These are phyloP conservation scores for Synchytrium microbalum DNA, from an alignment of 371 early-diverging fungal species.

Conservation along the genomic window DNA sequence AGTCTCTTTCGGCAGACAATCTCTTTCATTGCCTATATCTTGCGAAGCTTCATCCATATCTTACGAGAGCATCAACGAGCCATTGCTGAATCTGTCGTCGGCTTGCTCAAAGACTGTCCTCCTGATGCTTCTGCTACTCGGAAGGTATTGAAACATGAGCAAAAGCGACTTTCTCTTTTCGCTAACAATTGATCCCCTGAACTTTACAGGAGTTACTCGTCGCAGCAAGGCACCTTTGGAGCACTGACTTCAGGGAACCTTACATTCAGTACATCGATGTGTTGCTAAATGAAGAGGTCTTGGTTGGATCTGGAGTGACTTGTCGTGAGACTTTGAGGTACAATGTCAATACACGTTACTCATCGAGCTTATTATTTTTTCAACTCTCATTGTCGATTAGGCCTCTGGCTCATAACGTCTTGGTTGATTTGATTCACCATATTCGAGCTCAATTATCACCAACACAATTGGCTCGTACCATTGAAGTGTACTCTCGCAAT, in stretches of 20 bases:
- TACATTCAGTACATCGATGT: constrained; percentile 84
- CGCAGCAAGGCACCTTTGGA: constrained; percentile 89
- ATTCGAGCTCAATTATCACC: constrained; percentile 77
- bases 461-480: constrained; percentile 66
- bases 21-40: constrained; percentile 91
- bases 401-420: constrained; percentile 86
- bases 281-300: constrained; percentile 80
- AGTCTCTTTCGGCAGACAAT: constrained; percentile 57
- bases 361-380: constrained; percentile 4
- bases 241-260: constrained; percentile 77
- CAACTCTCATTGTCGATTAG: constrained; percentile 37
- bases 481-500: constrained; percentile 82
- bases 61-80: constrained; percentile 66
- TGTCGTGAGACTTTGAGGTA: constrained; percentile 81
- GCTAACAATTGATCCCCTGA: constrained; percentile 4
- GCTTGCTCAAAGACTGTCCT: constrained; percentile 85
- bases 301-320: constrained; percentile 89
- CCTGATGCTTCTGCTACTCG: constrained; percentile 86
- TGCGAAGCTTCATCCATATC: constrained; percentile 60
- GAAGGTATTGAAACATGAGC: constrained; percentile 47
- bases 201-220: constrained; percentile 75
- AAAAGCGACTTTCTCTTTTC: not conserved
- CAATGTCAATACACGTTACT: constrained; percentile 5
- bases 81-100: constrained; percentile 82
- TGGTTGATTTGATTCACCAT: constrained; percentile 93